Evolutionary conservation across 2,329 filamentous ascomycete species (phyloP).

Genomic region (Alternaria brassicae): DNA sequence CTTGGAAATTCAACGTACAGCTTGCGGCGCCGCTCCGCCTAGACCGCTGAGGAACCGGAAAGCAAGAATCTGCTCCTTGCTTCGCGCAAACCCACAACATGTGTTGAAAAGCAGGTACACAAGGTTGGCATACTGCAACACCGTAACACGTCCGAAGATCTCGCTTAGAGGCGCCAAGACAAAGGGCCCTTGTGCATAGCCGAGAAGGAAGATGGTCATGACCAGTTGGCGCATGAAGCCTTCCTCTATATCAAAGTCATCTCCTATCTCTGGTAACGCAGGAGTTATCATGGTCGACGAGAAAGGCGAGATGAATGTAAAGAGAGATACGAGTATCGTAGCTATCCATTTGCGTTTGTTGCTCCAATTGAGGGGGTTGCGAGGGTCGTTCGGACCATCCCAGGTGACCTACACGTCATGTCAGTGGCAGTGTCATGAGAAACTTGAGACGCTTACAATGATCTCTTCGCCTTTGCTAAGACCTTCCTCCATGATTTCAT

Average conservation of each 20-base stretch:
- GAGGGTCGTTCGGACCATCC: conserved; percentile 56
- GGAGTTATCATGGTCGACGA: conserved; percentile 51
- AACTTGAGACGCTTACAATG: conserved; percentile 17
- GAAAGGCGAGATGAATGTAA: conserved; percentile 50
- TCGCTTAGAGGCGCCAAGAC: conserved; percentile 47
- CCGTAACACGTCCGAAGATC: conserved; percentile 45
- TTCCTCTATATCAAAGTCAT: conserved; percentile 43
- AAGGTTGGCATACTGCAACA: conserved; percentile 45
- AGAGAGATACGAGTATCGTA: conserved; percentile 53
- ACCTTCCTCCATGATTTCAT: conserved; percentile 9
- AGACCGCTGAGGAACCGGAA: conserved; percentile 47
- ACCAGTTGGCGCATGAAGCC: conserved; percentile 41
- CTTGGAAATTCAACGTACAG: conserved; percentile 28
- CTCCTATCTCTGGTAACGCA: conserved; percentile 36
- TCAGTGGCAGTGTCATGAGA: conserved; percentile 10
- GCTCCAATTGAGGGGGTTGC: conserved; percentile 58
- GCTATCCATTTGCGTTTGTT: conserved; percentile 54
- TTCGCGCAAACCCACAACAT: conserved; percentile 44
- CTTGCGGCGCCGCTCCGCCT: conserved; percentile 44
- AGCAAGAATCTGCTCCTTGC: conserved; percentile 39
- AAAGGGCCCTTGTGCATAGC: conserved; percentile 48
- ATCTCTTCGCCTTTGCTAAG: conserved; percentile 22
- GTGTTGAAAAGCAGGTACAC: conserved; percentile 47
- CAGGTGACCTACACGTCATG: conserved; percentile 46
- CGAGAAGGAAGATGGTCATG: conserved; percentile 49